phyloP scores from a whole-genome alignment of 495 filamentous ascomycete genomes.

The Glarea lozoyensis region DNA sequence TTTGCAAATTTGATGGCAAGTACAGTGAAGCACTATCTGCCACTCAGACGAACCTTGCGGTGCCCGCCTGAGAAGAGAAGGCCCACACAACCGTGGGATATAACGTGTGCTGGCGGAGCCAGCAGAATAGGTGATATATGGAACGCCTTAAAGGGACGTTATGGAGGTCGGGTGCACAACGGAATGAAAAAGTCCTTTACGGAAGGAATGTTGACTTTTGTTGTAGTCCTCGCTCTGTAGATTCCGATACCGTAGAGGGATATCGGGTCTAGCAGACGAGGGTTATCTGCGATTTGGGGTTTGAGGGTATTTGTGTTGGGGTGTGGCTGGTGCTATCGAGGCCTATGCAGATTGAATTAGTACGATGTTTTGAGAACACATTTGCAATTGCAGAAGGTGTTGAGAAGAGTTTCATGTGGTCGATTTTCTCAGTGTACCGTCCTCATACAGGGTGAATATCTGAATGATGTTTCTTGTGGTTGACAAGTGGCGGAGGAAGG shows the following conservation, averaged over 20 bases:
- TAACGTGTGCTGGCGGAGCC: slow-evolving; percentile 43
- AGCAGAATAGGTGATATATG: slow-evolving; percentile 32
- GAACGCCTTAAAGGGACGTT: slow-evolving; percentile 60
- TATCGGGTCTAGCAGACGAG: slow-evolving; percentile 92
- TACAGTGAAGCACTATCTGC: slow-evolving; percentile 52
- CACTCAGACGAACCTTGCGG: slow-evolving; percentile 86
- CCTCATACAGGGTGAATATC: no score
- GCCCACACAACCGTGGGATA: slow-evolving; percentile 63
- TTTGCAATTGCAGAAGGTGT: not conserved
- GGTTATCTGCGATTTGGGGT: slow-evolving; percentile 46
- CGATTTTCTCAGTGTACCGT: no score
- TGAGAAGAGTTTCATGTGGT: not conserved
- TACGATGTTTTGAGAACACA: slow-evolving; percentile 1
- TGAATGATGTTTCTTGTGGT: no score
- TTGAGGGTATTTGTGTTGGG: slow-evolving; percentile 5
- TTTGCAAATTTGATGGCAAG: no score
- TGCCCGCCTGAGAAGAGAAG: slow-evolving; percentile 90
- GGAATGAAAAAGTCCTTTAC: slow-evolving; percentile 71
- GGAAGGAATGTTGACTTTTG: slow-evolving; percentile 78
- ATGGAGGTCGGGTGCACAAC: slow-evolving; percentile 79
- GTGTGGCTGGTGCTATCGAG: slow-evolving; percentile 69
- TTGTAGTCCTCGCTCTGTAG: slow-evolving; percentile 55
- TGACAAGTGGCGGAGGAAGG: no score
- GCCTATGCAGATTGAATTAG: slow-evolving; percentile 41
- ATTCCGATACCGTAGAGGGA: slow-evolving; percentile 77